Conservation (phyloP, 345 rosid genomes). For the Viola odorata region DNA sequence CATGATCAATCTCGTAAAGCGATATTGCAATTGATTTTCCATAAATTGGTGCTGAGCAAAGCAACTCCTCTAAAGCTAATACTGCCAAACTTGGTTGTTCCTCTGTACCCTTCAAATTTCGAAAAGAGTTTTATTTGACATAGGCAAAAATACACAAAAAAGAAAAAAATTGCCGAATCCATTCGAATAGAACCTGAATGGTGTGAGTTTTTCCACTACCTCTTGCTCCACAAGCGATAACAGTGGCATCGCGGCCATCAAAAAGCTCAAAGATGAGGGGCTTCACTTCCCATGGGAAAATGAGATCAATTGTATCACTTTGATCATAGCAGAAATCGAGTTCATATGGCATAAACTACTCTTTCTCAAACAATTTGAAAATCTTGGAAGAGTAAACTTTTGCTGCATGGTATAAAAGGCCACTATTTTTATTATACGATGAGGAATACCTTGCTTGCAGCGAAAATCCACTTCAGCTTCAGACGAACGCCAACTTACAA, state of each 20-base stretch:
- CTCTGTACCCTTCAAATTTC: slow-evolving; percentile 40
- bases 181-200: slow-evolving; percentile 39
- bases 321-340: slow-evolving; percentile 53
- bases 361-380: too few relatives aligned
- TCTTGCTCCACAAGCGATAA: slow-evolving; percentile 69
- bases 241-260: slow-evolving; percentile 46
- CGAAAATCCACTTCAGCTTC: too few relatives aligned
- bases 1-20: slow-evolving; percentile 47
- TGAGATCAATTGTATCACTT: slow-evolving; percentile 27
- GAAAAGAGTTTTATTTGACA: slow-evolving; percentile 4
- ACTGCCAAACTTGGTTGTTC: slow-evolving; percentile 43
- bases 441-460: too few relatives aligned
- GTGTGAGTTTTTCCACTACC: slow-evolving; percentile 54
- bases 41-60: slow-evolving; percentile 35
- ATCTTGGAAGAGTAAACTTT: too few relatives aligned
- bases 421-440: too few relatives aligned
- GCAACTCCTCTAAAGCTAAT: slow-evolving; percentile 41
- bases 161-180: too few relatives aligned
- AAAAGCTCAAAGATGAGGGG: slow-evolving; percentile 48
- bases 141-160: neutral
- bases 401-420: too few relatives aligned
- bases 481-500: too few relatives aligned
- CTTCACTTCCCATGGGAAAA: slow-evolving; percentile 51
- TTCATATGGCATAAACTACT: too few relatives aligned
- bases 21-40: slow-evolving; percentile 38